These are phyloP conservation scores for Neurospora intermedia DNA, from an alignment of 495 filamentous ascomycete genomes.

Conservation along the genomic window DNA sequence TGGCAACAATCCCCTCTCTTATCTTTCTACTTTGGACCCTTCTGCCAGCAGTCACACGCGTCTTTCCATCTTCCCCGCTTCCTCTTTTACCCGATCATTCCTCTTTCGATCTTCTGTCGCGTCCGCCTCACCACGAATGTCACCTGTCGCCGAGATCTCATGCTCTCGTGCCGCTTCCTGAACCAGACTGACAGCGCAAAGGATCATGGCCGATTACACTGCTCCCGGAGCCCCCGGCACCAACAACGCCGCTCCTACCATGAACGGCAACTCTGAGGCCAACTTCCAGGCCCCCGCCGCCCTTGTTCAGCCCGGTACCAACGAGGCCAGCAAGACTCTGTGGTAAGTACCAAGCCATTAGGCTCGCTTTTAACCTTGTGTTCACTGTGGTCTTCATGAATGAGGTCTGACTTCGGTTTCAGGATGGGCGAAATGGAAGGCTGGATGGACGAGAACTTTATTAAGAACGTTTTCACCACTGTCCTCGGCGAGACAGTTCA, in stretches of 20 bases:
- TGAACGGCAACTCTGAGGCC: constrained; percentile 20
- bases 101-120: background rate
- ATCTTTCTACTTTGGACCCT: background rate
- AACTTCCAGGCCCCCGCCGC: constrained; percentile 8
- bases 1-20: background rate
- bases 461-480: constrained; percentile 84
- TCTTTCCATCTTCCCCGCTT: background rate
- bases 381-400: background rate
- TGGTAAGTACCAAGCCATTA: constrained; percentile 23
- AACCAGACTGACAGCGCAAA: background rate
- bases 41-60: background rate
- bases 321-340: constrained; percentile 29
- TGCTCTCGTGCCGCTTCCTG: background rate
- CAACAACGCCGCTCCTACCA: constrained; percentile 11
- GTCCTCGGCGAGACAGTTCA: constrained; percentile 83
- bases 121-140: background rate
- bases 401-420: constrained; percentile 25
- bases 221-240: constrained; percentile 14
- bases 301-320: constrained; percentile 6
- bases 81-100: background rate
- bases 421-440: constrained; percentile 99
- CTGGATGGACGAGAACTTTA: constrained; percentile 99
- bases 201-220: constrained; percentile 21
- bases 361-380: background rate
- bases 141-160: background rate